Evolutionary conservation across 129 eudicot species (phyloP).

Genomic region (Flaveria bidentis): DNA sequence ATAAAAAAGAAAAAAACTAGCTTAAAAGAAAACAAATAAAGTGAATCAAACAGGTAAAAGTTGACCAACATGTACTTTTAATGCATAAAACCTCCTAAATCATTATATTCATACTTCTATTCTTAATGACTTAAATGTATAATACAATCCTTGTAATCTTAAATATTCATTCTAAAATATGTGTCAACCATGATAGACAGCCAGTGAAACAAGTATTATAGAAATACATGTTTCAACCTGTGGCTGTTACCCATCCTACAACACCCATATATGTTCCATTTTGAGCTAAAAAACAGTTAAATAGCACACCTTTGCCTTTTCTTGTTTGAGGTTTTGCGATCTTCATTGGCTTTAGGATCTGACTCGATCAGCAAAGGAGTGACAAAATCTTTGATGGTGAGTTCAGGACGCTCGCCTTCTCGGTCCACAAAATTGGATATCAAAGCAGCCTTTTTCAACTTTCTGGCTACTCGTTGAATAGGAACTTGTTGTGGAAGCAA

Average conservation of each 20-base stretch:
- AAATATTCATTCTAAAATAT: not conserved
- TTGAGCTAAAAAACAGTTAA: not conserved
- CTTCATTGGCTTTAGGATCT: slow-evolving; percentile 35
- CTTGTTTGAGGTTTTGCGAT: slow-evolving; percentile 29
- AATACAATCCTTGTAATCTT: not conserved
- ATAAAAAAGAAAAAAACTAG: not conserved
- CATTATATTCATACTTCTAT: not conserved
- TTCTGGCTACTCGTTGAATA: slow-evolving; percentile 53
- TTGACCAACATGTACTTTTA: not conserved
- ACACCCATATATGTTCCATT: not conserved
- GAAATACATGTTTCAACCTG: not conserved
- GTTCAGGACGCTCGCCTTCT: slow-evolving; percentile 70
- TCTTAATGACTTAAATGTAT: not conserved
- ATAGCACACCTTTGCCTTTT: slow-evolving; percentile 47
- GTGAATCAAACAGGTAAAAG: not conserved
- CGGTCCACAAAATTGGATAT: slow-evolving; percentile 90
- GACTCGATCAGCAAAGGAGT: slow-evolving; percentile 33
- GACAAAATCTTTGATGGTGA: slow-evolving; percentile 64
- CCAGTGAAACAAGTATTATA: not conserved
- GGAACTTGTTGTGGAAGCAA: slow-evolving; percentile 68
- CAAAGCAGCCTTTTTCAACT: slow-evolving; percentile 49
- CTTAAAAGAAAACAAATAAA: not conserved
- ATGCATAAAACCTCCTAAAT: not conserved
- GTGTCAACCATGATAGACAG: not conserved
- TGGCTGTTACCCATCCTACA: not conserved